phyloP scores from a whole-genome alignment of 768 basidiomycete genomes.

The Podaxis rugospora region DNA sequence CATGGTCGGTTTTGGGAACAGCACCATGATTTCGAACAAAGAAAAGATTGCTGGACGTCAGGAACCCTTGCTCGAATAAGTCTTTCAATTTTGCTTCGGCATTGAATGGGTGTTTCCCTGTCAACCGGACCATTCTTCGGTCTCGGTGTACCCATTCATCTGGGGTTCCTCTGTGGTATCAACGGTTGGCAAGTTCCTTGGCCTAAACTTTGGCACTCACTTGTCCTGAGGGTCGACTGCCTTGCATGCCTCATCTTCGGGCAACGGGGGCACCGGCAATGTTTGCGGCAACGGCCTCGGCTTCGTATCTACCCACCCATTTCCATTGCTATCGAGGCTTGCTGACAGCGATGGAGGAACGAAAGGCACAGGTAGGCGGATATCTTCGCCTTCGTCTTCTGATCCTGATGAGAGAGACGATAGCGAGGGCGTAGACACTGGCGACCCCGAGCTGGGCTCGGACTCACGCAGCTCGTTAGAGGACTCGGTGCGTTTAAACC shows the following conservation, averaged over 20 bases:
- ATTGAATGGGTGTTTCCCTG: conserved; percentile 63
- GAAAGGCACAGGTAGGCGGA: too few species aligned
- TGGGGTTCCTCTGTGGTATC: conserved; percentile 18
- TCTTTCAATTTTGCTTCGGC: conserved; percentile 41
- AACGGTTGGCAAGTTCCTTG: not conserved
- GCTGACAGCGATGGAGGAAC: too few species aligned
- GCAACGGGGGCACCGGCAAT: not conserved
- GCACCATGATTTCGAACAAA: conserved; percentile 65
- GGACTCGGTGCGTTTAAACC: too few species aligned
- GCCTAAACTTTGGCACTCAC: conserved; percentile 1
- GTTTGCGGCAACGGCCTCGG: not conserved
- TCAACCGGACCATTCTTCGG: conserved; percentile 41
- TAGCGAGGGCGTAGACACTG: too few species aligned
- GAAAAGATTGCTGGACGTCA: conserved; percentile 50
- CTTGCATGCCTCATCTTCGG: not conserved
- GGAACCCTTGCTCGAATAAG: conserved; percentile 45
- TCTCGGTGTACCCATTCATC: conserved; percentile 28
- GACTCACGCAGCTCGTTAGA: too few species aligned
- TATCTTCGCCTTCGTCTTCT: too few species aligned
- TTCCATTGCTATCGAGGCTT: too few species aligned
- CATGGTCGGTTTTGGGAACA: conserved; percentile 42
- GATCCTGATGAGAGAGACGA: too few species aligned
- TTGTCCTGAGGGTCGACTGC: conserved; percentile 8
- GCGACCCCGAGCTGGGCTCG: too few species aligned
- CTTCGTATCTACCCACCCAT: too few species aligned